Evolutionary conservation across 768 basidiomycete species (phyloP), one percentile per base, ranked within the genome.

Genomic region (Terana coerulea): DNA sequence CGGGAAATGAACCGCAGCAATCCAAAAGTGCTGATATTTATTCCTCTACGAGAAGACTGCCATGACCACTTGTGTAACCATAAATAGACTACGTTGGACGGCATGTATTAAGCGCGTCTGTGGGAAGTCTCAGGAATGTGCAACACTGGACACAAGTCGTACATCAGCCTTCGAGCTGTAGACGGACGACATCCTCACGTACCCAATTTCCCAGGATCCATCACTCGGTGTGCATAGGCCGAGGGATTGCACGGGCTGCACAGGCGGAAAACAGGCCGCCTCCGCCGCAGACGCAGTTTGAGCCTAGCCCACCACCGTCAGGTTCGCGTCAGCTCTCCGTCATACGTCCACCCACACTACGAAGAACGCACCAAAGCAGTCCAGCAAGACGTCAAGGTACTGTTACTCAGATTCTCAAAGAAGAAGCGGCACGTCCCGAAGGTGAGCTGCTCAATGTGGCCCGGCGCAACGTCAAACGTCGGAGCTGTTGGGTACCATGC

Each of bases 381-480:
- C 59, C 60, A 60, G 53, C 62, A 64, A 58, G 53, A 61, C 26
- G 52, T 46, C 29, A 61, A 49, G 33, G 61, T 36, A 5, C n/a
- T 6, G 24, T 53, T 49, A 22, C 53, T 56, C 51, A 47, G 29
- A 56, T 62, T 62, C 54, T 59, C 53, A 49, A 64, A 62, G 55
- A 52, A 61, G 54, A 57, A 56, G 29, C 57, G 57, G 51, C 60
- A 61, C 34, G 60, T 64, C 4, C 59, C 59, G 53, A 55, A 61
- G 12, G 57, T 53, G 47, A 61, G 56, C 42, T 55, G 50, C 46
- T 61, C 51, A 19, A 54, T 53, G 46, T 53, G 52, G 45, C 45
- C 26, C 21, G 57, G 40, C 21, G 46, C 39, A 11, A 59, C 54
- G 17, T 35, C 40, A 57, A 62, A 61, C 8, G 45, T 49, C 33